Base-by-base conservation (phyloP, 257 asterid species). In the Marsdenia floribunda region DNA sequence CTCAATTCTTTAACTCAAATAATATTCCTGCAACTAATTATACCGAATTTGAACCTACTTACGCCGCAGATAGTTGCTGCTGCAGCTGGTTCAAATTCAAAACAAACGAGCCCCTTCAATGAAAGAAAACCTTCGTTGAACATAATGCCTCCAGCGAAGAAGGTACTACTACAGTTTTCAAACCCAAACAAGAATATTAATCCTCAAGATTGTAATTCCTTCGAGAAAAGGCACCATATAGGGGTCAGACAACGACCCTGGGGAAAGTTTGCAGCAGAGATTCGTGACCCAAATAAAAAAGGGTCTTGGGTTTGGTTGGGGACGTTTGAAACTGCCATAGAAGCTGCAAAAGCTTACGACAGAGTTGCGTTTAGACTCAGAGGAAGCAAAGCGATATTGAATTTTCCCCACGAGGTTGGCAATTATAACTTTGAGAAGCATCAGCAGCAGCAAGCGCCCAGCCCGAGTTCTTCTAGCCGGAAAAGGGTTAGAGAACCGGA, bases 341-440 rank as follows among this genome's bases (percentile, higher is more conserved):
- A 82, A 42, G 88, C 88, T 0, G 88, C 88, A 2, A 75, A 73
- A 40, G 88, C 88, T 5, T 85, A 85, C 54, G 88, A 85, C 18
- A 77, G 80, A 65, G 84, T 85, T 49, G 88, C 88, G 35, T 85
- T 82, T 79, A 79, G 63, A 64, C 83, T 85, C 1, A 68, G 86
- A 75, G 86, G 88, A 33, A 82, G 84, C 76, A 85, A 85, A 76
- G 88, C 88, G 6, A 85, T 85, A 47, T 9, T 85, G 53, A 85
- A 85, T 60, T 85, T 82, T 79, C 99, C 99, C 1, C 96, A 89
- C 5, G 99, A 94, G 60, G 87, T 90, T 5, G 91, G 81, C 6
- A 86, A 63, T 42, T 42, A 42, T 59, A 70, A 77, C 70, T 47
- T 67, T 2, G 44, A 12, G 74, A n/a, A n/a, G n/a, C n/a, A n/a